A percentile compares a stretch with the other conserved stretches of the same genome.
Evolutionary conservation across 306 rosid genomes (phyloP).

Genomic region (Begonia loranthoides): DNA sequence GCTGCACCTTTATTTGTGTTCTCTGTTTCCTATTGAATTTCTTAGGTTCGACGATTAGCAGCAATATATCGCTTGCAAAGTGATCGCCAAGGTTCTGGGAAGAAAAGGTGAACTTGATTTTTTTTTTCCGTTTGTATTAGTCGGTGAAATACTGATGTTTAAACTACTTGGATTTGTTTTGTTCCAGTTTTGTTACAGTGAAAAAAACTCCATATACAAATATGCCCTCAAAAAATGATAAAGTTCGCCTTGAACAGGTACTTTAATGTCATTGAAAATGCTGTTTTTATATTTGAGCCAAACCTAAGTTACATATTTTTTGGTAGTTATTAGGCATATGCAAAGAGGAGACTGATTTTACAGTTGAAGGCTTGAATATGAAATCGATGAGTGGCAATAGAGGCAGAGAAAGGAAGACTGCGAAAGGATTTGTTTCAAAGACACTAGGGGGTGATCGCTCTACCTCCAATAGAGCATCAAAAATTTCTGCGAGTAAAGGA

Average conservation of each 20-base stretch:
- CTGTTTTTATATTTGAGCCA: not conserved
- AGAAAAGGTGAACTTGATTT: constrained; percentile 42
- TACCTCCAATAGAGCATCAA: constrained; percentile 22
- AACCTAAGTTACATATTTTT: not conserved
- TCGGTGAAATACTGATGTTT: constrained; percentile 6
- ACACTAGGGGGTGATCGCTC: constrained; percentile 18
- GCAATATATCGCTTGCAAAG: constrained; percentile 51
- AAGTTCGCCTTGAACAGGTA: constrained; percentile 67
- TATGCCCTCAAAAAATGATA: constrained; percentile 69
- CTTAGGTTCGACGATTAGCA: constrained; percentile 72
- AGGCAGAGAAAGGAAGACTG: constrained; percentile 27
- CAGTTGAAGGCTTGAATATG: constrained; percentile 29
- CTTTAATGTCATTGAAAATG: constrained; percentile 2
- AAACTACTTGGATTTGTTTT: constrained; percentile 14
- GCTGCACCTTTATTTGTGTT: not conserved
- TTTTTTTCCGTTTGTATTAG: not conserved
- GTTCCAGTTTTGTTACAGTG: constrained; percentile 69
- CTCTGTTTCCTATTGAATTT: not conserved
- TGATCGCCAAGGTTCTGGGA: constrained; percentile 61
- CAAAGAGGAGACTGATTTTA: constrained; percentile 50
- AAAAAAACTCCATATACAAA: constrained; percentile 51
- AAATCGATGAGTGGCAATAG: constrained; percentile 23
- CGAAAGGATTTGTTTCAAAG: constrained; percentile 25
- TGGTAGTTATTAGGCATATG: constrained; percentile 59
- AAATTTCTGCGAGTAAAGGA: constrained; percentile 28